Evolutionary conservation across 169 alveolate species (phyloP).

Genomic region (Theileria orientalis): DNA sequence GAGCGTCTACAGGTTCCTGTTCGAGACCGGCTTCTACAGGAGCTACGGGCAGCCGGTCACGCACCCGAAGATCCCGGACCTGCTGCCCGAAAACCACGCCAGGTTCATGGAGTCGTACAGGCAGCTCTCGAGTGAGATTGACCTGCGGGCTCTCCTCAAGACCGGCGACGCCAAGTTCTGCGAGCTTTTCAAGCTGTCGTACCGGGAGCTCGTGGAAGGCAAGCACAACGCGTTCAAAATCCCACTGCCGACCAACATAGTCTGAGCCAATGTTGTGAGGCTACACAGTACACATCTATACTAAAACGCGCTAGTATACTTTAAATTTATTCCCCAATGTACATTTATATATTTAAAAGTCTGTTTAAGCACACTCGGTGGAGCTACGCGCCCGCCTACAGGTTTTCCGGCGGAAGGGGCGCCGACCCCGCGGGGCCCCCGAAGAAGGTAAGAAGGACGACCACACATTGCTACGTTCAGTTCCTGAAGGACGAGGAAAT

Average conservation of each 20-base stretch:
- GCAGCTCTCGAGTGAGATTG: conserved; percentile 3
- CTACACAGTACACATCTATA: too few relatives aligned
- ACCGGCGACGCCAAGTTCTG: conserved; percentile 32
- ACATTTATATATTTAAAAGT: too few relatives aligned
- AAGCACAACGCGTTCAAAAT: conserved; percentile 47
- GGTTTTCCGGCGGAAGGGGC: too few relatives aligned
- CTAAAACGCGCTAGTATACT: too few relatives aligned
- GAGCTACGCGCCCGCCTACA: too few relatives aligned
- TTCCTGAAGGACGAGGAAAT: conserved; percentile 45
- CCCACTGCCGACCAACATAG: conserved; percentile 51
- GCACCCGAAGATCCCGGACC: conserved; percentile 53
- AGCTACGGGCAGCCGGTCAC: conserved; percentile 56
- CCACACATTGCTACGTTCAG: too few relatives aligned
- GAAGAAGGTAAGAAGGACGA: too few relatives aligned
- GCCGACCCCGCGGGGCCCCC: too few relatives aligned
- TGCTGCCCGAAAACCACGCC: conserved; percentile 41
- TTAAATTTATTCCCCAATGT: too few relatives aligned
- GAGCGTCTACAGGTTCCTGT: conserved; percentile 55
- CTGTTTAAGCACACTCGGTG: too few relatives aligned
- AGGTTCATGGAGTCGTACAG: conserved; percentile 25
- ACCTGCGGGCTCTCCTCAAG: conserved; percentile 9
- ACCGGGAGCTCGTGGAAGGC: conserved; percentile 53
- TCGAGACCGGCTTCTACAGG: conserved; percentile 54
- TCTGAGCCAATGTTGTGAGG: conserved; percentile 7
- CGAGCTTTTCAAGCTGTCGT: conserved; percentile 25